Conservation (phyloP, 176 grass and related monocot species). For the Avena insularis region DNA sequence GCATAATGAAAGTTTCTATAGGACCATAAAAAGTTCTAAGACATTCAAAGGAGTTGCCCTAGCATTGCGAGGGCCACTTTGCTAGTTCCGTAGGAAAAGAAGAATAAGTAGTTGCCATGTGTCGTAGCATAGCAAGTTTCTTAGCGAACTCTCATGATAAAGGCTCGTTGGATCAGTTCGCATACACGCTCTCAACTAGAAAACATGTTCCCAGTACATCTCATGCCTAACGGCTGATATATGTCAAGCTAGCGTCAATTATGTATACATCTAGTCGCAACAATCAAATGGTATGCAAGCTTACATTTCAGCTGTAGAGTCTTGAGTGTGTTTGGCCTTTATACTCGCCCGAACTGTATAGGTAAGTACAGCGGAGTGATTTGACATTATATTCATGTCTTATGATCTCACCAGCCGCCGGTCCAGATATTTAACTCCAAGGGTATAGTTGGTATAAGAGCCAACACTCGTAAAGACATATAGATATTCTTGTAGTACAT, state of each 20-base stretch:
- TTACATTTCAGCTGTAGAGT: neutral
- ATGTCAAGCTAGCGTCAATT: neutral
- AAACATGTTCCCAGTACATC: neutral
- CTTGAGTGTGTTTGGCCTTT: neutral
- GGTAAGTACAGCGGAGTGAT: neutral
- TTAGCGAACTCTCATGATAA: neutral
- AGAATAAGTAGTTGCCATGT: too few species aligned
- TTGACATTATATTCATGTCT: neutral
- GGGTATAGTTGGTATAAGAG: neutral
- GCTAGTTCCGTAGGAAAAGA: too few species aligned
- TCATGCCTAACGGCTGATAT: neutral
- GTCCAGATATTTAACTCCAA: neutral
- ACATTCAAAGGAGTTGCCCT: too few species aligned
- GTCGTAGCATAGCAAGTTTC: neutral
- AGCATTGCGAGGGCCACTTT: too few species aligned
- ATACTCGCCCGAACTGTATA: neutral
- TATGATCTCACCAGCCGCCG: neutral
- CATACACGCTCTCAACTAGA: neutral
- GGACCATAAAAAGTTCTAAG: too few species aligned
- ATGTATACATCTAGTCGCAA: neutral
- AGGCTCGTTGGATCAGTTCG: neutral
- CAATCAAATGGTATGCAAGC: neutral
- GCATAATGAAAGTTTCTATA: too few species aligned
- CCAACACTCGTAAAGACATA: too few species aligned
- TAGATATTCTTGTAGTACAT: neutral